phyloP scores from a whole-genome alignment of 306 rosid genomes.

The Prunus davidiana region DNA sequence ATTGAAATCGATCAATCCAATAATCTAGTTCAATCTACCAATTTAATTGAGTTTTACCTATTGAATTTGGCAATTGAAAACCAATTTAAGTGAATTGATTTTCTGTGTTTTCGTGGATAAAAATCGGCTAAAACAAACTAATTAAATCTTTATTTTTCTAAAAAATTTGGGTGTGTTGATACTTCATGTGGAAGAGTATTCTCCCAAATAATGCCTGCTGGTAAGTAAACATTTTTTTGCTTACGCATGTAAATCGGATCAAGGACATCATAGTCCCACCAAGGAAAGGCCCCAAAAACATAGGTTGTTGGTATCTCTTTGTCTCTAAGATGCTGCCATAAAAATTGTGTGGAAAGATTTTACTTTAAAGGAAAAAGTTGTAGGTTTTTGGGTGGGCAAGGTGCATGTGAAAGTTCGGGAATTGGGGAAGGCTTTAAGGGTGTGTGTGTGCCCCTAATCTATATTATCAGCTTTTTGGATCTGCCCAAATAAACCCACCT shows the following conservation, averaged over 20 bases:
- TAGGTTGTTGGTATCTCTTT: constrained; percentile 31
- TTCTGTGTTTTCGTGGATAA: too few relatives aligned
- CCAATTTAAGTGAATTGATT: too few relatives aligned
- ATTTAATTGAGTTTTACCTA: too few relatives aligned
- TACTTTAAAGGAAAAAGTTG: background rate
- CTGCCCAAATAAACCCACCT: constrained; percentile 11
- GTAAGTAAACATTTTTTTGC: constrained; percentile 9
- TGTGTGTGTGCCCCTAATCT: constrained; percentile 19
- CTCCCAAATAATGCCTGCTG: background rate
- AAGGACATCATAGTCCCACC: constrained; percentile 15
- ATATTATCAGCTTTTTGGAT: background rate
- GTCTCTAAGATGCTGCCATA: constrained; percentile 25
- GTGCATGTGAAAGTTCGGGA: constrained; percentile 30
- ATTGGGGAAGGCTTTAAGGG: background rate
- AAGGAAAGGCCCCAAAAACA: constrained; percentile 12
- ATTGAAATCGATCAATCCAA: background rate
- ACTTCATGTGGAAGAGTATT: too few relatives aligned
- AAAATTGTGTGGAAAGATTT: constrained; percentile 5
- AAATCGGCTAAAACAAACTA: too few relatives aligned
- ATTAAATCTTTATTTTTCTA: too few relatives aligned
- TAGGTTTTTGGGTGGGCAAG: constrained; percentile 13
- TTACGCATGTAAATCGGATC: constrained; percentile 9
- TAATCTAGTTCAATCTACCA: background rate
- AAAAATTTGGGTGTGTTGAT: too few relatives aligned
- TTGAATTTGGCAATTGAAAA: too few relatives aligned